Evolutionary conservation across 441 rosid genomes (phyloP), one percentile per base, ranked within the genome.

Genomic region (Populus hybrid): DNA sequence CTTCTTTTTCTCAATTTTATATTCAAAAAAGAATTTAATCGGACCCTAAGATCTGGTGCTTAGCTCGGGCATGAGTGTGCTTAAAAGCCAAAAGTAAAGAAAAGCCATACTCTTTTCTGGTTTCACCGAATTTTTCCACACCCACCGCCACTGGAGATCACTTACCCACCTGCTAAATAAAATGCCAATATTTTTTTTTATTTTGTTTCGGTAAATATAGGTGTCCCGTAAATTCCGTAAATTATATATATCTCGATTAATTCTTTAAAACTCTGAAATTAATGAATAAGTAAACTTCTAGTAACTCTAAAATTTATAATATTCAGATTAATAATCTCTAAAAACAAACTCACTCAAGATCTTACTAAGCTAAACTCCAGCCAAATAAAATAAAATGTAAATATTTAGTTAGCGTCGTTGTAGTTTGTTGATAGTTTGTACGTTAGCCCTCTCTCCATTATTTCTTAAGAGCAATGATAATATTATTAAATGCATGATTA

Each of bases 31-130:
- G 35, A 33, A 33, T 33, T 33, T 33, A 33, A 33, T 33, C 7
- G 35, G 35, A 33, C 35, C 35, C 35, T 5, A 33, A 33, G 89
- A 83, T 83, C 87, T 81, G 84, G 81, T 84, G 90, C 87, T 81
- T 79, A 81, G 80, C 74, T 87, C 83, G 79, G 50, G 81, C 80
- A 79, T 74, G 70, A 84, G 82, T 76, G 73, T 78, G 79, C 74
- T 74, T 40, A 73, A 64, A 84, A 65, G 76, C 61, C 65, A 38
- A 78, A 76, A 73, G 68, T 53, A 31, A 18, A 12, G 36, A 72
- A 71, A 72, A 71, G 3, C 33, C 53, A 59, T 18, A 42, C 36
- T 11, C 71, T 23, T 6, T 8, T 31, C 45, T 72, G 18, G 29
- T 79, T 81, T 72, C 77, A 63, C 76, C 78, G 70, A 74, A 74